Conservation (phyloP, 2,329 filamentous ascomycete genomes). For the Claviceps sp. region DNA sequence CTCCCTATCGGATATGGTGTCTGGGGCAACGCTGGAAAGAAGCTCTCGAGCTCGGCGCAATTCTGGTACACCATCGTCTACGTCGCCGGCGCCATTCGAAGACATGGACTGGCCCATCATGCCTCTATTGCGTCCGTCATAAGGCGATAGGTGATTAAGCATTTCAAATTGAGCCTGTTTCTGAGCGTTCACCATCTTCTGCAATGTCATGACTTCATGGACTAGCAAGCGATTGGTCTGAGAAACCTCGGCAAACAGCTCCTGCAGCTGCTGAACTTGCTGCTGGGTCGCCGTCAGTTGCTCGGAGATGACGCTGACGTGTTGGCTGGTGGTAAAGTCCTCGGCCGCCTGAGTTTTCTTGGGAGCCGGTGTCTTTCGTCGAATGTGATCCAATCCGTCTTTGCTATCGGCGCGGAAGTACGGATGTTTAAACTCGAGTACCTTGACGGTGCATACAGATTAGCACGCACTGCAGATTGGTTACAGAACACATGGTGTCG, state of each 20-base stretch:
- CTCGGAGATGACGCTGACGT: slow-evolving; percentile 78
- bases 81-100: slow-evolving; percentile 26
- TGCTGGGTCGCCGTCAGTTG: slow-evolving; percentile 83
- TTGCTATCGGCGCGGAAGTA: slow-evolving; percentile 94
- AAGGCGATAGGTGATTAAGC: slow-evolving; percentile 39
- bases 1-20: slow-evolving; percentile 38
- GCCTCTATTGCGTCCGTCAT: slow-evolving; percentile 26
- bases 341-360: slow-evolving; percentile 55
- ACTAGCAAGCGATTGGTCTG: slow-evolving; percentile 49
- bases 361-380: slow-evolving; percentile 84
- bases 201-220: slow-evolving; percentile 46
- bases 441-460: slow-evolving; percentile 20
- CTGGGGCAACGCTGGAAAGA: slow-evolving; percentile 37
- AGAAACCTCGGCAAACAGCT: slow-evolving; percentile 66
- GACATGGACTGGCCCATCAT: slow-evolving; percentile 20
- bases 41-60: slow-evolving; percentile 44
- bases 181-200: slow-evolving; percentile 46
- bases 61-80: slow-evolving; percentile 38
- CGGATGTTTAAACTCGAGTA: slow-evolving; percentile 80
- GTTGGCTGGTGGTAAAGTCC: slow-evolving; percentile 71
- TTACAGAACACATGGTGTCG: slow-evolving; percentile 5
- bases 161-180: slow-evolving; percentile 45
- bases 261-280: slow-evolving; percentile 77
- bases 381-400: slow-evolving; percentile 90
- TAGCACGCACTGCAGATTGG: slow-evolving; percentile 3